Evolutionary conservation across 1,284 basidiomycete species (phyloP), one percentile per base, ranked within the genome.

Genomic region (Ceratobasidium sp.): DNA sequence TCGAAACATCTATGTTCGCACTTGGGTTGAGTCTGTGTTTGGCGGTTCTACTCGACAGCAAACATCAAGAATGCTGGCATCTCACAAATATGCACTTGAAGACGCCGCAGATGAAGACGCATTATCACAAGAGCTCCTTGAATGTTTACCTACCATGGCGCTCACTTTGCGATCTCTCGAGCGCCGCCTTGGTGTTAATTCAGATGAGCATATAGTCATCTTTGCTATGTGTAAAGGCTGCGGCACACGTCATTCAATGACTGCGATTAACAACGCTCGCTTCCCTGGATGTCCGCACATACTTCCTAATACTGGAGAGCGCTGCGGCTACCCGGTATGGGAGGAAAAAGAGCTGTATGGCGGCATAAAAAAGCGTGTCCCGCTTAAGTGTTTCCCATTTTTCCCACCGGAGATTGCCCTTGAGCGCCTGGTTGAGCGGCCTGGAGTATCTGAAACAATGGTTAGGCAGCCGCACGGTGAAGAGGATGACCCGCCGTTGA

Each of bases 1-100:
- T 49, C 64, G 26, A 15, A 67, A 67, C n/a, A 67, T 67, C 26
- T 67, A 67, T 33, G 49, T 67, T 26, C 3, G 64, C 2, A 26
- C n/a, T 23, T 67, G 26, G 20, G 7, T 67, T 3, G 44, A 49
- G 15, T 67, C 64, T n/a, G 64, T 44, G 1, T 67, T 67, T 67
- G 20, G 44, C 10, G 44, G 64, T 26, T 40, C 44, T 12, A 67
- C 40, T 33, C 20, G 26, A 9, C 2, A 67, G 0, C 13, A 18
- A 28, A 67, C 44, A 7, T 13, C 13, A 2, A 5, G 44, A 18
- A n/a, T 26, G 18, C 23, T 67, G 44, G 5, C 28, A 44, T 67
- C 64, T 51, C 64, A 67, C 23, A 49, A 51, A 46, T 13, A 18
- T 49, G n/a, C 44, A 3, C 64, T 67, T 15, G 28, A 49, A 20